Evolutionary conservation across 345 rosid genomes (phyloP), one percentile per base, ranked within the genome.

Genomic region (Ceriops decandra): DNA sequence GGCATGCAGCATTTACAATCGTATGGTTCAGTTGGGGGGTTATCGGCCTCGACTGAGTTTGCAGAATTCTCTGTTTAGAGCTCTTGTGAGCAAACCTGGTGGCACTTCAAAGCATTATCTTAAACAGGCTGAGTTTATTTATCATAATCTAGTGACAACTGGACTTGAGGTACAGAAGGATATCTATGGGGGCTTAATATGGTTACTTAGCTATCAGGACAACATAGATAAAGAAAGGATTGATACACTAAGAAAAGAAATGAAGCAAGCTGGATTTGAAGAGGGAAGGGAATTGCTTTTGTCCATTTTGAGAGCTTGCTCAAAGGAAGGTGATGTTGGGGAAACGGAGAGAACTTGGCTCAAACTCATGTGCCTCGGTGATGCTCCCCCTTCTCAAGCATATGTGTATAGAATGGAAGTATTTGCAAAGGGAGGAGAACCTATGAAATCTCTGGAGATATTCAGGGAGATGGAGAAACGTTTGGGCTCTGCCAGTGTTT

Each of bases 1-100:
- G 77, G 97, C 96, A 16, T 95, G 96, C 52, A 24, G 76, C 47
- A 83, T 91, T 78, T 95, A 89, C 81, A 93, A 88, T 63, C 86
- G 88, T 32, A 93, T 91, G 99, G 81, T 91, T 82, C 97, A 91
- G 72, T 78, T 89, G 67, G 99, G 97, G 75, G 99, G 96, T 53
- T 89, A 88, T 64, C 68, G 31, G 71, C 97, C 97, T 6, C 83
- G 70, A 62, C 86, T 87, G 57, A 83, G 85, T 69, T 77, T 93
- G 80, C 95, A 91, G 67, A 89, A 89, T 68, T 81, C 92, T 36
- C 86, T 93, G 16, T 91, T 93, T 76, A 81, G 84, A 84, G 92
- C 91, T 67, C 74, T 93, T 63, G 72, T 88, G 16, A 77, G 86
- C 32, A 76, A 83, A 70, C 85, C 88, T 0, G 96, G 87, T 54